Base-by-base conservation (phyloP, 2,329 filamentous ascomycete genomes). In the Neurospora sp. region DNA sequence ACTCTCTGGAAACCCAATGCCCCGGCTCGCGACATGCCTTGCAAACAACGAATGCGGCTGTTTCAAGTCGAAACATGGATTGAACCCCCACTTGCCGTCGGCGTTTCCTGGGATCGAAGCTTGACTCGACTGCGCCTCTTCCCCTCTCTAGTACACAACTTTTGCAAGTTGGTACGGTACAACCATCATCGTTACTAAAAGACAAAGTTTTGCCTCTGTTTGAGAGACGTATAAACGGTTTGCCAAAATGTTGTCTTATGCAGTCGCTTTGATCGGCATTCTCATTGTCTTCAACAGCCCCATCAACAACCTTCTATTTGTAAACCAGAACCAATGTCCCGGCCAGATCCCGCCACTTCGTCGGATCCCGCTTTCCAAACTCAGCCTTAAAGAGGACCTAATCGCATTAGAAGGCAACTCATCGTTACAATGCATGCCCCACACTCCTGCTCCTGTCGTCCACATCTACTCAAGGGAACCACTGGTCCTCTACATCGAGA, bases 401-500 rank as follows among this genome's bases (percentile, higher is more conserved):
- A 77, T 87, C 68, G 85, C 85, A 23, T 77, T 86, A 66, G 84
- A 86, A 68, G 71, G 74, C 15, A 71, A 70, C 4, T 69, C 23
- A 39, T 7, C 76, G 52, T 80, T 81, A 73, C 36, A 74, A 76
- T 68, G 76, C 74, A 9, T 86, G 84, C 69, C 75, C 74, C 78
- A 1, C 81, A 85, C 70, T 73, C 78, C 2, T 85, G 86, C 75
- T 77, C 79, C 52, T 9, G 28, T 62, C 1, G 80, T 84, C 58
- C 83, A 84, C 69, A 79, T 87, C 33, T 76, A 84, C 70, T 85
- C 80, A 66, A 80, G 82, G 69, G 82, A 82, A 69, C 85, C 86
- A 23, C 75, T 87, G 43, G 83, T 87, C 2, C 74, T 87, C 4
- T 87, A 87, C 71, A 77, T 87, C 13, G 84, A 86, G 77, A 79